These are phyloP conservation scores for Ostreobium quekettii DNA, from an alignment of 139 green algal species.

Conservation along the genomic window DNA sequence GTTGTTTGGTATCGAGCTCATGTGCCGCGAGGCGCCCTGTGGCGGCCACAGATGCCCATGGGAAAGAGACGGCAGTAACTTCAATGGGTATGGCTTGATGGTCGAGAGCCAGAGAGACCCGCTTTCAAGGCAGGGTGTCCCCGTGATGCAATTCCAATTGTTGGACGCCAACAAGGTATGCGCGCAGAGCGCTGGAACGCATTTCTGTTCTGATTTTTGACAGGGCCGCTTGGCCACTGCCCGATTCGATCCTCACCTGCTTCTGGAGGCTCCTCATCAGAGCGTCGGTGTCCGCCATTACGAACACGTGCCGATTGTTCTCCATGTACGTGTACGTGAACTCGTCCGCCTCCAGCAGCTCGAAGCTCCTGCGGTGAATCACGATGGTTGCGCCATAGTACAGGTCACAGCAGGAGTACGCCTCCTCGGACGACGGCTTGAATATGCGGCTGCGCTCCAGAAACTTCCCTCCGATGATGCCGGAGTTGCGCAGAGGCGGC, in stretches of 20 bases:
- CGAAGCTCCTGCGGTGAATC: conserved; percentile 68
- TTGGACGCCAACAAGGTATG: conserved; percentile 12
- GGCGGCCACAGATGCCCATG: conserved; percentile 8
- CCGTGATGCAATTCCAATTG: background rate
- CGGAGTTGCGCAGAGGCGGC: conserved; percentile 68
- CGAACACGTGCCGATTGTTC: conserved; percentile 71
- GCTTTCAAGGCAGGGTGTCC: background rate
- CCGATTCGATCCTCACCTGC: too few relatives aligned
- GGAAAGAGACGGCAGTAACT: conserved; percentile 13
- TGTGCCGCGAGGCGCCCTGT: background rate
- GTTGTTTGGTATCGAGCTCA: background rate
- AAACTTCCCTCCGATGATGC: conserved; percentile 84
- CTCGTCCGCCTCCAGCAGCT: conserved; percentile 73
- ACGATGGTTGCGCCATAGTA: conserved; percentile 59
- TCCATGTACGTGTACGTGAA: conserved; percentile 84
- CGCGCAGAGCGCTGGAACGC: background rate
- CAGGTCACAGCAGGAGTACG: conserved; percentile 70
- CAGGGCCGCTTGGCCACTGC: too few relatives aligned
- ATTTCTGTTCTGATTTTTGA: conserved; percentile 18
- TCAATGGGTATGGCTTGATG: background rate
- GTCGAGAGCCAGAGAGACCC: background rate
- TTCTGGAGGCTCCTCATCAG: conserved; percentile 35
- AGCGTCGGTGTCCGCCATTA: conserved; percentile 51
- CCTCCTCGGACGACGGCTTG: conserved; percentile 46
- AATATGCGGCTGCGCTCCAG: conserved; percentile 61